Base-by-base conservation (phyloP, 2,329 filamentous ascomycete genomes). In the Verticillium dahliae region DNA sequence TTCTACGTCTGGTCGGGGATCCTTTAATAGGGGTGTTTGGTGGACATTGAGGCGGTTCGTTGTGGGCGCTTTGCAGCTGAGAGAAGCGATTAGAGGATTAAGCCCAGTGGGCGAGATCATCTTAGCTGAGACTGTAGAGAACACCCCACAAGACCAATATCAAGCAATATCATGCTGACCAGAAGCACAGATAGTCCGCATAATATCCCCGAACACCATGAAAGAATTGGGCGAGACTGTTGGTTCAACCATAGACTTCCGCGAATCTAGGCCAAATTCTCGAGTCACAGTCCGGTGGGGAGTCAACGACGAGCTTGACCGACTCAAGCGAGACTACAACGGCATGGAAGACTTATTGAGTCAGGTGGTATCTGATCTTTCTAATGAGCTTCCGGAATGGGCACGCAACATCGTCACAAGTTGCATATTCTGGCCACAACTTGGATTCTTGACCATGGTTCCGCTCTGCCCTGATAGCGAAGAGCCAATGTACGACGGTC, bases 341-440 rank as follows among this genome's bases (percentile, higher is more conserved):
- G 90, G 90, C 0, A 84, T 98, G 68, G 88, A 90, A 60, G 81
- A 82, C 62, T 81, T 97, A 13, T 81, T 99, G 14, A 87, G 85
- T 2, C 75, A 86, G 60, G 85, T 92, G 1, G 87, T 88, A 5
- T 78, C 80, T 18, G 82, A 85, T n/a, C 78, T 97, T 61, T 83
- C 84, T 0, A 73, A 75, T 14, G 80, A 81, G 1, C 78, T 95
- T 22, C 89, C 92, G 1, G 79, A 83, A 62, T 81, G 82, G 80
- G 80, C 80, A 18, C 72, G 73, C 33, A 71, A 75, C 35, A 80
- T 83, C 62, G 75, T 88, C 14, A 79, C 82, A 38, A 93, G 93
- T 60, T 96, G 96, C 65, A 89, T 95, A 18, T 97, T 95, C 72
- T 90, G 96, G 64, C 94, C 93, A 0, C 92, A 97, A 69, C 85